phyloP scores from a whole-genome alignment of 1,284 basidiomycete species.

The Tausonia pullulans region DNA sequence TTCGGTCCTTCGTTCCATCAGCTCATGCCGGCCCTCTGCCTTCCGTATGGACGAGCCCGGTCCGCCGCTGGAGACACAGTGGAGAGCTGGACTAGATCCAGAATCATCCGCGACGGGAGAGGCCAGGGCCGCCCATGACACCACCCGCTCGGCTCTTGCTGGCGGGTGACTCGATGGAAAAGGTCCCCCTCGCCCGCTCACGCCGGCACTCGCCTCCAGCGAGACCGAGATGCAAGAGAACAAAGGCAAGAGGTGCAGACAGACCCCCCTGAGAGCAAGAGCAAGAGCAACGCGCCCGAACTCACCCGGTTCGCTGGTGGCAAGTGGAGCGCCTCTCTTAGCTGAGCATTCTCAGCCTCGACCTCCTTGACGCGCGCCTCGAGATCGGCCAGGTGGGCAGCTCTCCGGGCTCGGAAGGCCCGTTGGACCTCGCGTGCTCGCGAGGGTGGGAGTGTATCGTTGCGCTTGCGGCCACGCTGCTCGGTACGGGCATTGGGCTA shows the following conservation, averaged over 20 bases:
- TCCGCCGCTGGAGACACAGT: too few relatives aligned
- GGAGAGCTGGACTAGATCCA: too few relatives aligned
- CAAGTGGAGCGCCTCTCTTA: constrained; percentile 62
- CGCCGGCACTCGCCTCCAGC: background rate
- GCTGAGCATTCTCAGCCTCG: constrained; percentile 68
- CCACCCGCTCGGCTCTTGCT: too few relatives aligned
- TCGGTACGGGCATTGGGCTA: constrained; percentile 18
- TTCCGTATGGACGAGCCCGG: too few relatives aligned
- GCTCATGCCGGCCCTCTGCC: too few relatives aligned
- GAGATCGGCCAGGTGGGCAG: constrained; percentile 72
- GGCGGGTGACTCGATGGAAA: too few relatives aligned
- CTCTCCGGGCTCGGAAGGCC: constrained; percentile 79
- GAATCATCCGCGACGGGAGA: too few relatives aligned
- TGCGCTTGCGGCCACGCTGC: constrained; percentile 70
- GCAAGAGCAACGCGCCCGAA: background rate
- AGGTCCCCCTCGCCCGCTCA: background rate
- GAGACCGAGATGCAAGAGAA: background rate
- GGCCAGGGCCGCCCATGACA: too few relatives aligned
- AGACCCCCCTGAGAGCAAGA: background rate
- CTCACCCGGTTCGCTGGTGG: constrained; percentile 43
- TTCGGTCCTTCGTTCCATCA: too few relatives aligned
- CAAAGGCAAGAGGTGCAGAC: background rate
- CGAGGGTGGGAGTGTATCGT: constrained; percentile 82
- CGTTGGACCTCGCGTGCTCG: constrained; percentile 84
- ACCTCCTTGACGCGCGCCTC: constrained; percentile 71